These are phyloP conservation scores for Neurospora sp. DNA, from an alignment of 495 filamentous ascomycete genomes.

Conservation along the genomic window DNA sequence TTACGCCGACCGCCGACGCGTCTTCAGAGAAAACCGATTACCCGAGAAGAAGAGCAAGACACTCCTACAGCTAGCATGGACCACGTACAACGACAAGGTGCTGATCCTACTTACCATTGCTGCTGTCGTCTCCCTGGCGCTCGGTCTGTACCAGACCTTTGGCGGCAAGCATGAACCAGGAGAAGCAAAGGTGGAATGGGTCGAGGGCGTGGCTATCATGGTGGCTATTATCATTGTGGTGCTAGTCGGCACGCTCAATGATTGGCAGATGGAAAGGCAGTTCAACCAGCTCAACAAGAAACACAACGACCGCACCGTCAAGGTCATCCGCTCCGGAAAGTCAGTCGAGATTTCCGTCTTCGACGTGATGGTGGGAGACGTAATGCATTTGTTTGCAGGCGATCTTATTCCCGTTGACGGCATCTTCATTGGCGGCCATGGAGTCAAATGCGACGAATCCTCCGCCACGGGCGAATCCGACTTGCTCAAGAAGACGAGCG, in stretches of 20 bases:
- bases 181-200: conserved; percentile 56
- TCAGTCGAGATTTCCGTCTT: conserved; percentile 60
- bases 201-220: conserved; percentile 71
- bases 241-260: conserved; percentile 61
- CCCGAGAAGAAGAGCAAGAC: conserved; percentile 65
- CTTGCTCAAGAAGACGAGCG: conserved; percentile 59
- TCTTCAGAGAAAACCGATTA: conserved; percentile 61
- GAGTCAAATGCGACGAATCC: conserved; percentile 73
- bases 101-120: conserved; percentile 64
- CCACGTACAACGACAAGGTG: conserved; percentile 79
- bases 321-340: conserved; percentile 68
- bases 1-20: conserved; percentile 55
- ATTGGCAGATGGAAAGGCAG: conserved; percentile 74
- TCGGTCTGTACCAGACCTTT: conserved; percentile 67
- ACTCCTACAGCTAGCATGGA: conserved; percentile 67
- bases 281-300: conserved; percentile 70
- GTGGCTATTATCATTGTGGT: conserved; percentile 70
- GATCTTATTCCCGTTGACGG: conserved; percentile 71
- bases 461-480: conserved; percentile 82
- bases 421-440: conserved; percentile 58
- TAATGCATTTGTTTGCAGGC: conserved; percentile 62
- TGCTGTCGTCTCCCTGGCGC: conserved; percentile 57
- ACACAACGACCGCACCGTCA: conserved; percentile 73
- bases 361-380: conserved; percentile 63
- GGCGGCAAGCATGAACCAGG: conserved; percentile 34